Conservation (phyloP, 2,329 filamentous ascomycete species). For the Pseudogymnoascus sp. region DNA sequence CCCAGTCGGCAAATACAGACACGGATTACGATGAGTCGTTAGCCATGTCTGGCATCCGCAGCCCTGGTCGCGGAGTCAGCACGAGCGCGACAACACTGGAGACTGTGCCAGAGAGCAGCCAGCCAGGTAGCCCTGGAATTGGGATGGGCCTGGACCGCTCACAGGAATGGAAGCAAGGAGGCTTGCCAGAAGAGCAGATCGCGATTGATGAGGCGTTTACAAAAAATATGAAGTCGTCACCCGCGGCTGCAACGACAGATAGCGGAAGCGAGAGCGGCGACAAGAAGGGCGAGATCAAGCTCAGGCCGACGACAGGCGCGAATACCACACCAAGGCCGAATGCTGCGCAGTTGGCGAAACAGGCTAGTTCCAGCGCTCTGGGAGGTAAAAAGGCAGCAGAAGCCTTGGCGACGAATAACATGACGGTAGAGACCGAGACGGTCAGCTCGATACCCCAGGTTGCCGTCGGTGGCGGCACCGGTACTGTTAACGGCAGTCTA, state of each 20-base stretch:
- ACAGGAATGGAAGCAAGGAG: conserved; percentile 38
- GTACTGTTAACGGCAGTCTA: conserved; percentile 58
- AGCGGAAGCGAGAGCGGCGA: conserved; percentile 60
- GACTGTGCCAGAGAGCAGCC: conserved; percentile 85
- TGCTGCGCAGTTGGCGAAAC: conserved; percentile 53
- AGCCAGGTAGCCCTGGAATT: conserved; percentile 58
- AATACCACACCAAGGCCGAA: conserved; percentile 39
- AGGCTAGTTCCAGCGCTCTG: conserved; percentile 53
- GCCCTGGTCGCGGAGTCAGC: conserved; percentile 51
- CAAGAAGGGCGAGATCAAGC: conserved; percentile 39
- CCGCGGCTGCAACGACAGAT: conserved; percentile 38
- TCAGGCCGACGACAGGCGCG: conserved; percentile 27
- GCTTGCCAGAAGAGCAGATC: conserved; percentile 34
- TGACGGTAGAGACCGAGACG: conserved; percentile 97
- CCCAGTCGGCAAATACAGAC: conserved; percentile 18
- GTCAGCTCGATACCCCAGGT: conserved; percentile 85
- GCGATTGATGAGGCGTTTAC: conserved; percentile 22
- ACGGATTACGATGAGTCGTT: conserved; percentile 21
- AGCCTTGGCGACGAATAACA: conserved; percentile 65
- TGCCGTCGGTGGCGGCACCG: conserved; percentile 59
- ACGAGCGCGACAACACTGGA: conserved; percentile 60
- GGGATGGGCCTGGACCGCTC: conserved; percentile 36
- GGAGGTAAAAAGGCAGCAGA: conserved; percentile 56
- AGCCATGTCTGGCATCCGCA: conserved; percentile 42
- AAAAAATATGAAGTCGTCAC: conserved; percentile 38